Percentiles rank a stretch among this genome's conserved stretches.
These are phyloP conservation scores for Hyaloscypha bicolor DNA, from an alignment of 495 filamentous ascomycete species.

Conservation along the genomic window DNA sequence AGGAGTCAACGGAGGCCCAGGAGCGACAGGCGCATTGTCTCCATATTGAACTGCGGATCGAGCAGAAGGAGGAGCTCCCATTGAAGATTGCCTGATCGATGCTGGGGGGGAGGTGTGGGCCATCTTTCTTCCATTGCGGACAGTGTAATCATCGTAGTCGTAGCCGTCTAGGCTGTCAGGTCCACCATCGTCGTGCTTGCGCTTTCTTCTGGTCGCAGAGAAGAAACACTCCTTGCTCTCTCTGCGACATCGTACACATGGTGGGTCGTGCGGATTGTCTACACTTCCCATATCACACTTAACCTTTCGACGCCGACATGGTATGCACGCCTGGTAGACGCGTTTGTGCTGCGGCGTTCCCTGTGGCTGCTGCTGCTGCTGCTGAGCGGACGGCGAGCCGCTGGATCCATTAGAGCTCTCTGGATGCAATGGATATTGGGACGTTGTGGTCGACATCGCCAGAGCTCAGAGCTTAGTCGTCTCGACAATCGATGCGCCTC, in stretches of 20 bases:
- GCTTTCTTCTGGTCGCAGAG: conserved; percentile 91
- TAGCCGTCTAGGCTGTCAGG: conserved; percentile 52
- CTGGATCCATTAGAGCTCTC: conserved; percentile 25
- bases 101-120: conserved; percentile 35
- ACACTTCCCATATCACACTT: conserved; percentile 93
- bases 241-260: conserved; percentile 89
- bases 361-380: conserved; percentile 19
- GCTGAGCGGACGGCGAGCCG: conserved; percentile 16
- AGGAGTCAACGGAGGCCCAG: conserved; percentile 58
- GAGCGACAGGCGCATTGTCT: conserved; percentile 17
- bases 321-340: conserved; percentile 87
- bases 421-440: conserved; percentile 22
- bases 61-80: conserved; percentile 40
- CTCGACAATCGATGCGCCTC: conserved; percentile 15
- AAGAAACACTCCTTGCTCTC: conserved; percentile 97
- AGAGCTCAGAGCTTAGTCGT: conserved; percentile 12
- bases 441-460: conserved; percentile 27
- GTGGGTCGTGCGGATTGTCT: conserved; percentile 85
- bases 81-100: conserved; percentile 38
- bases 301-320: conserved; percentile 87
- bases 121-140: conserved; percentile 57
- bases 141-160: conserved; percentile 56
- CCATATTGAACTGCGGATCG: conserved; percentile 16
- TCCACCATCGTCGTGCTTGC: conserved; percentile 72
- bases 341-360: conserved; percentile 59